phyloP scores from a whole-genome alignment of 2,329 filamentous ascomycete species.

The Aphanocladium album region DNA sequence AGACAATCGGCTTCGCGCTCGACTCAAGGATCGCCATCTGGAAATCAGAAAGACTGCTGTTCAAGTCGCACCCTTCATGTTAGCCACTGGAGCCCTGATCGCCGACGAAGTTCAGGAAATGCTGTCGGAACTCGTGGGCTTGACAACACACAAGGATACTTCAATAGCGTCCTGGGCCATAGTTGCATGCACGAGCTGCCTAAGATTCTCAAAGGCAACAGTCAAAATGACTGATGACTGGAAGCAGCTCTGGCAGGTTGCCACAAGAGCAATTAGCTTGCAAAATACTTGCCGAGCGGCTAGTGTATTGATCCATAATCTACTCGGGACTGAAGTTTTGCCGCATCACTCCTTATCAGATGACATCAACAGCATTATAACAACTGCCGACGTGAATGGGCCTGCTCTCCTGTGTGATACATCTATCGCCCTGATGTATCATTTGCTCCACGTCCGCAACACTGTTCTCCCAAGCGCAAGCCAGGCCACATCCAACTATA shows the following conservation, averaged over 20 bases:
- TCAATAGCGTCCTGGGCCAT: slow-evolving; percentile 74
- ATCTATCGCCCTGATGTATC: slow-evolving; percentile 66
- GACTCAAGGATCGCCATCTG: slow-evolving; percentile 40
- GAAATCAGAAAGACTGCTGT: slow-evolving; percentile 47
- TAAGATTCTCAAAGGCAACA: slow-evolving; percentile 21
- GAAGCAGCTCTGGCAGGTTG: slow-evolving; percentile 71
- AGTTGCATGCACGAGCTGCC: slow-evolving; percentile 63
- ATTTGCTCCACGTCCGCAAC: slow-evolving; percentile 61
- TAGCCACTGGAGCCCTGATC: slow-evolving; percentile 41
- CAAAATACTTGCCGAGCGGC: slow-evolving; percentile 70
- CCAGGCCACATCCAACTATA: slow-evolving; percentile 61
- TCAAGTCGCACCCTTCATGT: slow-evolving; percentile 54
- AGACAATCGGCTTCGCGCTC: slow-evolving; percentile 43
- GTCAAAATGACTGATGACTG: slow-evolving; percentile 47
- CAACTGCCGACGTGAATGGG: slow-evolving; percentile 74
- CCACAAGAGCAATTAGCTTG: slow-evolving; percentile 65
- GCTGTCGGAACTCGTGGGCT: slow-evolving; percentile 52
- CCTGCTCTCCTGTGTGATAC: slow-evolving; percentile 76
- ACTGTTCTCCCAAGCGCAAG: slow-evolving; percentile 64
- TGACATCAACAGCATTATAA: slow-evolving; percentile 66
- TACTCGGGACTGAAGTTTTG: slow-evolving; percentile 63
- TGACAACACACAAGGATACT: slow-evolving; percentile 65
- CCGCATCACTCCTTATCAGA: slow-evolving; percentile 62
- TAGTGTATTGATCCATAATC: slow-evolving; percentile 63
- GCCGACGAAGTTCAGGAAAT: slow-evolving; percentile 50